Conservation (phyloP, 2,329 filamentous ascomycete genomes). For the Magnaporthiopsis rhizophila region DNA sequence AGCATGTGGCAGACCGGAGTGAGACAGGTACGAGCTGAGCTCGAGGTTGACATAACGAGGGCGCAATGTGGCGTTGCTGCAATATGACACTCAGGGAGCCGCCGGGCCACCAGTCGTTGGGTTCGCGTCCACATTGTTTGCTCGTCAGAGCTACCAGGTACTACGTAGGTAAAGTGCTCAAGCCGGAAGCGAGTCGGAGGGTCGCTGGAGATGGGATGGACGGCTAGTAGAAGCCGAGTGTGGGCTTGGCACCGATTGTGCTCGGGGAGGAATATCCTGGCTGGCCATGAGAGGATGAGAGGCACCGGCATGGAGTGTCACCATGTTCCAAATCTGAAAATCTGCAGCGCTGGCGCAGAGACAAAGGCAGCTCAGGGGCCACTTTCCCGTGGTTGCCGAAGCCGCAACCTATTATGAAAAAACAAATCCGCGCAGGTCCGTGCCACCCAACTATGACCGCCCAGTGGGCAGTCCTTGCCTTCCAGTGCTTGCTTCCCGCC, state of each 20-base stretch:
- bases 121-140: not conserved
- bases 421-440: not conserved
- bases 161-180: not conserved
- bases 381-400: not conserved
- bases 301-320: not conserved
- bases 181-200: not conserved
- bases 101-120: not conserved
- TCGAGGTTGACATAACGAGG: not conserved
- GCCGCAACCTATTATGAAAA: not conserved
- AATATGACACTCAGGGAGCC: too few species aligned
- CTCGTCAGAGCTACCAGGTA: not conserved
- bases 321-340: not conserved
- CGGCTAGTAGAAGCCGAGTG: not conserved
- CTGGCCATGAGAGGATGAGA: too few species aligned
- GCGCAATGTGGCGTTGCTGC: too few species aligned
- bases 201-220: not conserved
- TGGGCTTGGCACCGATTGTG: too few species aligned
- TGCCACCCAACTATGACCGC: not conserved
- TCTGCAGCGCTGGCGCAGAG: not conserved
- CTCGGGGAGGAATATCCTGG: too few species aligned
- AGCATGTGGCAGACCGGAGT: not conserved
- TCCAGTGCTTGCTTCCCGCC: not conserved
- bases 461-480: not conserved
- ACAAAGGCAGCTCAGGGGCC: not conserved
- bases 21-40: not conserved